Percentiles rank a stretch among this genome's conserved stretches.
Evolutionary conservation across 1,284 basidiomycete species (phyloP).

Genomic region (Ceratobasidium sp.): DNA sequence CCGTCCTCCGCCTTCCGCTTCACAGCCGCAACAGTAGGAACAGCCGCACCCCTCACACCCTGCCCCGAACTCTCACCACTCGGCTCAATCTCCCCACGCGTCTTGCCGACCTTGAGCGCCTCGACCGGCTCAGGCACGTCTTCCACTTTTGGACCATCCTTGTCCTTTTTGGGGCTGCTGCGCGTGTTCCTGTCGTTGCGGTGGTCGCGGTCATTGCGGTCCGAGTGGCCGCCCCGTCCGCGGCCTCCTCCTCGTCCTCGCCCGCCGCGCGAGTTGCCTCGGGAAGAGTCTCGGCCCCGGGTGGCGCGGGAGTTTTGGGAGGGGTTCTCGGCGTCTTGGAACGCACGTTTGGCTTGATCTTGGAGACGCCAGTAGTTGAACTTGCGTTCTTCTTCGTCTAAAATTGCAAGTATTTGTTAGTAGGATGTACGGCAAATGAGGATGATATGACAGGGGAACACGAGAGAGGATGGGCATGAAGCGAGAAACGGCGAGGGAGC

Average conservation of each 20-base stretch:
- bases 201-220: constrained; percentile 54
- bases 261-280: constrained; percentile 52
- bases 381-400: constrained; percentile 70
- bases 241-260: constrained; percentile 60
- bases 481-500: background rate
- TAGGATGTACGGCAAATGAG: background rate
- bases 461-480: constrained; percentile 18
- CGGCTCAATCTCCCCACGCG: constrained; percentile 36
- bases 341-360: constrained; percentile 64
- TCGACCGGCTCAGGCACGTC: constrained; percentile 29
- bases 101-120: constrained; percentile 39
- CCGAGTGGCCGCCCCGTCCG: constrained; percentile 53
- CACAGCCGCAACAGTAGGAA: constrained; percentile 11
- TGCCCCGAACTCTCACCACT: constrained; percentile 37
- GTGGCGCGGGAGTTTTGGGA: constrained; percentile 58
- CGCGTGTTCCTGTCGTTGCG: constrained; percentile 5
- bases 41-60: constrained; percentile 19
- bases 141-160: constrained; percentile 43
- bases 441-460: background rate
- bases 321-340: constrained; percentile 50
- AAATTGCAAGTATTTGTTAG: background rate
- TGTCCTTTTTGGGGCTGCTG: constrained; percentile 45
- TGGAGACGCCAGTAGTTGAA: constrained; percentile 79
- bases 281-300: constrained; percentile 49
- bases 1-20: constrained; percentile 57